Evolutionary conservation across 2,329 filamentous ascomycete genomes (phyloP), one percentile per base, ranked within the genome.

Genomic region (Alternaria infectoria): DNA sequence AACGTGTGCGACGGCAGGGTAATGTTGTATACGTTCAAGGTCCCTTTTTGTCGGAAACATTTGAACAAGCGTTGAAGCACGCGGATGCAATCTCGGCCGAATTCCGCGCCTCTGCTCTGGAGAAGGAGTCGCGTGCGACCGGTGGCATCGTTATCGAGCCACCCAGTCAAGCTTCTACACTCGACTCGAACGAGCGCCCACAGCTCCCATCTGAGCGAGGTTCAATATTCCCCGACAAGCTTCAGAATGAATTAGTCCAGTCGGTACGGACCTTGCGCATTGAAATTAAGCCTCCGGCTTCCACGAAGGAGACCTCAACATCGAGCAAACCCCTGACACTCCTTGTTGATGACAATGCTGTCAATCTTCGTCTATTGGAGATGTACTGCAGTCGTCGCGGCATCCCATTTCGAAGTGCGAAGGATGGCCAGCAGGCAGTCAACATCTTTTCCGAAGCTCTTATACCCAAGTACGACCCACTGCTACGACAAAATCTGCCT

Each of bases 341-440:
- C 0, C 70, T 85, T 3, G 83, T 84, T 1, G 83, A 84, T 54
- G 83, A 84, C 61, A 84, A 84, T 45, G 57, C 71, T 1, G 75
- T 84, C 54, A 85, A 85, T 21, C 74, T 84, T 0, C 80, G 81
- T 17, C 81, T 84, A 43, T 63, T 85, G 25, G 73, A 81, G 28
- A 83, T 84, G 81, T 84, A 84, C 67, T 84, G 82, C 70, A 77
- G 74, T 19, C 83, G 81, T 54, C 77, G 83, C 25, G 69, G 71
- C 2, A 66, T 76, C 3, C 75, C 77, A 0, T 83, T 81, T 36
- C 57, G 70, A 5, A 79, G 76, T 4, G 82, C 83, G 1, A 70
- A 69, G 1, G 78, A 84, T 49, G 82, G 83, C 5, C 59, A 68
- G 3, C 71, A 83, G 68, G 83, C 83, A 1, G 78, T 84, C 1